phyloP scores from a whole-genome alignment of 1,284 basidiomycete species.

The Boletus smithii region DNA sequence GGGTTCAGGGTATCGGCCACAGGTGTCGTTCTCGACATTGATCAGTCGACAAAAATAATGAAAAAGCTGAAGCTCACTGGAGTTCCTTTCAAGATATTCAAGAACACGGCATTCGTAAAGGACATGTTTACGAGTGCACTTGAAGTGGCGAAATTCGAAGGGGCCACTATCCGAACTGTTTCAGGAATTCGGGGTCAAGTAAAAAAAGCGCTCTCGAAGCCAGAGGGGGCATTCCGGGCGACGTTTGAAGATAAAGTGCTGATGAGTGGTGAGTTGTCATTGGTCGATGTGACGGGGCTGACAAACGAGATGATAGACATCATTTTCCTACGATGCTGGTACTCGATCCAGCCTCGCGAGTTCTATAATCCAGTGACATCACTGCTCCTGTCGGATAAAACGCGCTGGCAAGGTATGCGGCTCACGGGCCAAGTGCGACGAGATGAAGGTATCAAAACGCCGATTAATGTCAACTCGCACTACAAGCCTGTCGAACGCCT shows the following conservation, averaged over 20 bases:
- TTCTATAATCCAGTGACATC: conserved; percentile 98
- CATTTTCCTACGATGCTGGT: conserved; percentile 96
- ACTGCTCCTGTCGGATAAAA: conserved; percentile 78
- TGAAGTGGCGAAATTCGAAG: conserved; percentile 98
- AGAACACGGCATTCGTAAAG: conserved; percentile 98
- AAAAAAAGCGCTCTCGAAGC: conserved; percentile 92
- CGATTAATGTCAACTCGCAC: conserved; percentile 78
- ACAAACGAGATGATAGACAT: conserved; percentile 59
- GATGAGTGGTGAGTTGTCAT: conserved; percentile 74
- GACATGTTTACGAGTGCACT: conserved; percentile 95
- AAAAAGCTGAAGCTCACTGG: conserved; percentile 99
- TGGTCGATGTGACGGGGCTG: conserved; percentile 1
- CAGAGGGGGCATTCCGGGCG: conserved; percentile 92
- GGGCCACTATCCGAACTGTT: conserved; percentile 92
- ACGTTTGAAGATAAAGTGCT: conserved; percentile 98
- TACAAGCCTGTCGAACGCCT: conserved; percentile 84
- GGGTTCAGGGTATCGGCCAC: conserved; percentile 92
- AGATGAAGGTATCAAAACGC: conserved; percentile 83
- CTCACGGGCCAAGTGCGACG: conserved; percentile 90
- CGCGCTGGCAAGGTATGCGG: conserved; percentile 88
- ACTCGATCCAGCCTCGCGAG: conserved; percentile 90
- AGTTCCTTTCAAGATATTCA: conserved; percentile 94
- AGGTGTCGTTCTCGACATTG: conserved; percentile 92
- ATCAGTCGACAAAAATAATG: conserved; percentile 90
- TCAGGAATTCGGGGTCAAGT: conserved; percentile 95